Base-by-base conservation (phyloP, 768 basidiomycete genomes). In the Lentinula sp. region DNA sequence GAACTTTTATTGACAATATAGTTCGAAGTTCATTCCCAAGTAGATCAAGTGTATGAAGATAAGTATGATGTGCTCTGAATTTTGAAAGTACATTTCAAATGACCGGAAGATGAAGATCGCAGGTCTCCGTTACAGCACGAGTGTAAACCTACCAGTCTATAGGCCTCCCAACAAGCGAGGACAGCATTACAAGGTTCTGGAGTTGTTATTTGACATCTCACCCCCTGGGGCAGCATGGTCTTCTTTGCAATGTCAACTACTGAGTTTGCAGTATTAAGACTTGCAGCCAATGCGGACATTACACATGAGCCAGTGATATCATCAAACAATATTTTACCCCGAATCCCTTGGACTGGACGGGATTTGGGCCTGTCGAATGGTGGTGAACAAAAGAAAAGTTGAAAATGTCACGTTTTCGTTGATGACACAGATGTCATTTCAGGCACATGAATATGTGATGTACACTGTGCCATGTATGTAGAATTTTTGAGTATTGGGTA, bases 211-310 rank as follows among this genome's bases (percentile, higher is more conserved):
- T 42, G 42, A 46, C 56, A 57, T 46, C 28, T 43, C 28, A 57
- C 18, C 32, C 53, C 53, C 12, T 54, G 13, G 10, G 20, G 41
- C 18, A 43, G 15, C 56, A 57, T 32, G 28, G 56, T 57, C 42
- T 32, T 57, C 18, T 45, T 57, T 23, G 56, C 56, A 57, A 57
- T 23, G 6, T 57, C 56, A 57, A 46, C 12, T 42, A 57, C 8
- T 32, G 56, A 32, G 42, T 45, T 23, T 36, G 33, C n/a, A 35
- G 56, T 45, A 28, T 28, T 28, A 23, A 57, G 42, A 33, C 20
- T 45, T n/a, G 56, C 20, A 56, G 54, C 37, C 32, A 39, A 53
- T 56, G 18, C 8, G 41, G 56, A 45, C 56, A 57, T 57, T 57
- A 57, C 56, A 57, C 42, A 54, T 39, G 36, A 53, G 36, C 33